A percentile compares a stretch with the other conserved stretches of the same genome.
Evolutionary conservation across 768 basidiomycete species (phyloP).

Genomic region (Amylocystis lapponica): DNA sequence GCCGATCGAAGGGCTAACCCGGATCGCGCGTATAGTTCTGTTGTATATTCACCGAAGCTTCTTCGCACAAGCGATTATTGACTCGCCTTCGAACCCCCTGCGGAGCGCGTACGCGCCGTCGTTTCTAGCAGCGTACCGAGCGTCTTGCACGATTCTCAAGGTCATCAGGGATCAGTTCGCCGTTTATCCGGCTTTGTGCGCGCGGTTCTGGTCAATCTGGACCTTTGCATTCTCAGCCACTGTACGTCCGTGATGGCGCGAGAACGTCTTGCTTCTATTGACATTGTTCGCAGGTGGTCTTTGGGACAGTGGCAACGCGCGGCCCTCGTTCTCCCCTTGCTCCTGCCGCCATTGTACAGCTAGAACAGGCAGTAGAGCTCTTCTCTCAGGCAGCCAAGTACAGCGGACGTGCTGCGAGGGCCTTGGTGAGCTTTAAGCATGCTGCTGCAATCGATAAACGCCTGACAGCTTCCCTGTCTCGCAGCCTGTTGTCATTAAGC

Average conservation of each 20-base stretch:
- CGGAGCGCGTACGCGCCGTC: constrained; percentile 68
- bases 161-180: constrained; percentile 39
- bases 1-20: constrained; percentile 28
- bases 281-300: constrained; percentile 60
- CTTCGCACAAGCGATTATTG: constrained; percentile 67
- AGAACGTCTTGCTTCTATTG: not conserved
- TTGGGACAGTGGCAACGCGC: constrained; percentile 74
- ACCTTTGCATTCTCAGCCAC: constrained; percentile 45
- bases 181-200: constrained; percentile 50
- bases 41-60: constrained; percentile 66
- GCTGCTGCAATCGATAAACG: not conserved
- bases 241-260: constrained; percentile 9
- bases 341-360: constrained; percentile 57
- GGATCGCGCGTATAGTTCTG: constrained; percentile 39
- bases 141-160: constrained; percentile 63
- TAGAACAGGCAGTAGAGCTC: constrained; percentile 62
- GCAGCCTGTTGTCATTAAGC: constrained; percentile 53
- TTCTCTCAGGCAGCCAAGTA: constrained; percentile 55
- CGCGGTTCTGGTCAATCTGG: constrained; percentile 62
- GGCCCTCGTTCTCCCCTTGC: constrained; percentile 68
- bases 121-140: constrained; percentile 64
- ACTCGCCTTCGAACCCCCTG: constrained; percentile 61
- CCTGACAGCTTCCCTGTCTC: not conserved
- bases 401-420: constrained; percentile 59
- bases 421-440: constrained; percentile 41